These are phyloP conservation scores for Entophlyctis luteolus DNA, from an alignment of 192 early-diverging fungal genomes.

Conservation along the genomic window DNA sequence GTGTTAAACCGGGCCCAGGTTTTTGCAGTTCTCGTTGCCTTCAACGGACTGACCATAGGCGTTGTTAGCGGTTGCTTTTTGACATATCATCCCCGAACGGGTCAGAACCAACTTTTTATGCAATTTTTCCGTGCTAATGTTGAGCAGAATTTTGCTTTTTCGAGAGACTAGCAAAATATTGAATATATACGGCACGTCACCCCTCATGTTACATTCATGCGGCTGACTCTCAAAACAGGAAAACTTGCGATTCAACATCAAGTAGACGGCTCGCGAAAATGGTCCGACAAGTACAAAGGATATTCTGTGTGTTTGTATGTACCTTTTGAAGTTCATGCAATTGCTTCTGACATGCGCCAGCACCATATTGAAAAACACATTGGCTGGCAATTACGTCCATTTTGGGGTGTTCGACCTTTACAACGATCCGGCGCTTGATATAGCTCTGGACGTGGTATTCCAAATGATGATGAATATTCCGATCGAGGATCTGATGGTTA, in stretches of 20 bases:
- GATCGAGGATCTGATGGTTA: constrained; percentile 65
- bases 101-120: constrained; percentile 18
- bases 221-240: constrained; percentile 1
- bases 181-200: constrained; percentile 51
- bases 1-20: constrained; percentile 62
- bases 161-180: constrained; percentile 73
- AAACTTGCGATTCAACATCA: constrained; percentile 4
- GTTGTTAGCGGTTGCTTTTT: constrained; percentile 70
- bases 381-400: constrained; percentile 80
- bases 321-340: background rate
- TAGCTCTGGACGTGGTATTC: constrained; percentile 59
- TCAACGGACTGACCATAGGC: background rate
- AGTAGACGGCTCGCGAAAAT: constrained; percentile 34
- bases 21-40: background rate
- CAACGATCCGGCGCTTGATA: constrained; percentile 71
- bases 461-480: constrained; percentile 71
- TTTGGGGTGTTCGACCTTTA: constrained; percentile 91
- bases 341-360: constrained; percentile 9
- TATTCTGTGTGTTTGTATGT: constrained; percentile 68
- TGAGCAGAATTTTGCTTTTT: constrained; percentile 70
- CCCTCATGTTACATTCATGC: constrained; percentile 2
- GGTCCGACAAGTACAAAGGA: constrained; percentile 65
- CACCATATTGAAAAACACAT: constrained; percentile 58
- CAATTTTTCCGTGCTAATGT: constrained; percentile 20
- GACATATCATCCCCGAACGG: constrained; percentile 83